These are phyloP conservation scores for Dactylonectria estremocensis DNA, from an alignment of 2,329 filamentous ascomycete genomes.

Conservation along the genomic window DNA sequence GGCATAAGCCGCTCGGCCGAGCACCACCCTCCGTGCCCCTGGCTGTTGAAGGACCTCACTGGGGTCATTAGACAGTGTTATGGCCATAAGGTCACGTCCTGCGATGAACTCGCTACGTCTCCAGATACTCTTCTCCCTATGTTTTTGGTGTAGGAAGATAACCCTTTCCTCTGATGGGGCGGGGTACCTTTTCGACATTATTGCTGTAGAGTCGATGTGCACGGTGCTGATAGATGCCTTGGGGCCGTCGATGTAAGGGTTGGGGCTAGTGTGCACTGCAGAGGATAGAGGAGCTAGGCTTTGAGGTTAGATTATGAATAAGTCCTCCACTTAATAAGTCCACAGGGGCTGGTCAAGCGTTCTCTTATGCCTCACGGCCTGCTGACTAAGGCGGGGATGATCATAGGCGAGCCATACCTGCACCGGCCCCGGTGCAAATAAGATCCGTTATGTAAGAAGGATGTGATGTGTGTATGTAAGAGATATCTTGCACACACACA, in stretches of 20 bases:
- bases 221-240: not conserved
- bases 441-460: too few relatives aligned
- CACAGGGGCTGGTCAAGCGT: not conserved
- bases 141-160: not conserved
- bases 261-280: not conserved
- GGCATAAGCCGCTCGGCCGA: slow-evolving; percentile 22
- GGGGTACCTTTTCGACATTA: not conserved
- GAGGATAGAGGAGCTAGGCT: not conserved
- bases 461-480: too few relatives aligned
- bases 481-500: too few relatives aligned
- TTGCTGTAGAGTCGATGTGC: not conserved
- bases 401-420: too few relatives aligned
- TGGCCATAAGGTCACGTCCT: slow-evolving; percentile 29
- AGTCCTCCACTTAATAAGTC: not conserved
- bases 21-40: slow-evolving; percentile 13
- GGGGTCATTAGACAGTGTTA: slow-evolving; percentile 22
- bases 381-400: too few relatives aligned
- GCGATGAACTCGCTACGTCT: not conserved
- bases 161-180: not conserved
- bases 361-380: too few relatives aligned
- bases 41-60: slow-evolving; percentile 6
- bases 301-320: not conserved
- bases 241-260: not conserved
- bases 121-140: not conserved
- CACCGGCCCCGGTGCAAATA: too few relatives aligned